Conservation (phyloP, 2,329 filamentous ascomycete species). For the Graphilbum sp. region DNA sequence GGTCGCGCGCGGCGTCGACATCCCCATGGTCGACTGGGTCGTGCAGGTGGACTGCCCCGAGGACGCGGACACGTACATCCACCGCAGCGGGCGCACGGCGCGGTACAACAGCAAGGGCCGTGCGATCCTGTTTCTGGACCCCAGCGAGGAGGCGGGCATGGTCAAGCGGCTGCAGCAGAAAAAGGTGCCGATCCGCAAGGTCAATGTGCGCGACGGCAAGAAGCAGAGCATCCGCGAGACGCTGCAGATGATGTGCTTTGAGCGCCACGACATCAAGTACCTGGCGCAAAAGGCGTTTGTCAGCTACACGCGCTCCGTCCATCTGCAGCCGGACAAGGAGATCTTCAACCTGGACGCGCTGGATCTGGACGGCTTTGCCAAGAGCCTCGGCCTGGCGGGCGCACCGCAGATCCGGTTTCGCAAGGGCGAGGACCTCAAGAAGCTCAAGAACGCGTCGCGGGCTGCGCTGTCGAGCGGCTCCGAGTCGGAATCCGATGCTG, state of each 20-base stretch:
- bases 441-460: slow-evolving; percentile 71
- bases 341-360: slow-evolving; percentile 74
- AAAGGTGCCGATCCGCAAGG: slow-evolving; percentile 74
- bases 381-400: slow-evolving; percentile 75
- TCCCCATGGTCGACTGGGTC: slow-evolving; percentile 94
- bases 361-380: slow-evolving; percentile 71
- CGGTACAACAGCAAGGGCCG: slow-evolving; percentile 76
- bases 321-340: slow-evolving; percentile 82
- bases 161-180: slow-evolving; percentile 68
- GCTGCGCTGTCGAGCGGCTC: slow-evolving; percentile 47
- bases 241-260: slow-evolving; percentile 88
- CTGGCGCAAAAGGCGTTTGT: slow-evolving; percentile 92
- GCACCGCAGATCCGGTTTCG: slow-evolving; percentile 86
- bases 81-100: slow-evolving; percentile 88
- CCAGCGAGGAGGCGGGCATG: slow-evolving; percentile 88
- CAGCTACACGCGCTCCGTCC: slow-evolving; percentile 70
- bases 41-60: slow-evolving; percentile 97
- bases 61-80: slow-evolving; percentile 94
- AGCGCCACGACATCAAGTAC: slow-evolving; percentile 86
- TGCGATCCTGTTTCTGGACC: slow-evolving; percentile 81
- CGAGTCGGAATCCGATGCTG: slow-evolving; percentile 28
- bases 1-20: slow-evolving; percentile 84
- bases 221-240: slow-evolving; percentile 72
- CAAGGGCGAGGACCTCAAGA: slow-evolving; percentile 77
- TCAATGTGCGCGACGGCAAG: slow-evolving; percentile 79